Evolutionary conservation across 148 eudicot genomes (phyloP), one percentile per base, ranked within the genome.

Genomic region (Mesembryanthemum crystallinum): DNA sequence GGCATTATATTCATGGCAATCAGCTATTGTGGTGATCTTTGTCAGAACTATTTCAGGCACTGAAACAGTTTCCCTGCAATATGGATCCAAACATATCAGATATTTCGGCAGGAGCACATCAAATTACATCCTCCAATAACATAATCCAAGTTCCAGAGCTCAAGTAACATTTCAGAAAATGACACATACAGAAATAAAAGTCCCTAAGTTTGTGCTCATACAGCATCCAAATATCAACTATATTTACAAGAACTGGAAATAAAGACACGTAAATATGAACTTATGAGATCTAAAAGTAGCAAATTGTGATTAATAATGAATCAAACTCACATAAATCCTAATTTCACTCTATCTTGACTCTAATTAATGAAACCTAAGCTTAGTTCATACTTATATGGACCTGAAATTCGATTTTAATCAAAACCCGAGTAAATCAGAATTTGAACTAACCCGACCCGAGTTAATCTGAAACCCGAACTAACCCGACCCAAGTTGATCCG

Each of bases 41-140:
- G 45, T 32, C 57, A 67, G 25, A 23, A 72, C 37, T 57, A 65
- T 21, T 68, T 82, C 78, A 28, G 78, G 84, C 80, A 76, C 66
- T 55, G 84, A 64, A 78, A 83, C 78, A 68, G 74, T 79, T 86
- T 86, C 87, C 87, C 97, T 91, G 86, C 47, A 83, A 37, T 64
- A 60, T 24, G 76, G 24, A 73, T 61, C 43, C 20, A 67, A 49
- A 72, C n/a, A 32, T 58, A 39, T 75, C 32, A 63, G 18, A 71
- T 20, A 28, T 39, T 18, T 30, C 27, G 27, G 27, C 54, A 76
- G 54, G 23, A 39, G 13, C 13, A 64, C 75, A 39, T 18, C 52
- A 55, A 60, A 67, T 35, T 35, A 24, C 64, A 74, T 43, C 54
- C 7, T 37, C 69, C 17, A 57, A 17, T 11, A 28, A 73, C 63